phyloP scores from a whole-genome alignment of 768 basidiomycete species.

The Macrolepiota dolichaula region DNA sequence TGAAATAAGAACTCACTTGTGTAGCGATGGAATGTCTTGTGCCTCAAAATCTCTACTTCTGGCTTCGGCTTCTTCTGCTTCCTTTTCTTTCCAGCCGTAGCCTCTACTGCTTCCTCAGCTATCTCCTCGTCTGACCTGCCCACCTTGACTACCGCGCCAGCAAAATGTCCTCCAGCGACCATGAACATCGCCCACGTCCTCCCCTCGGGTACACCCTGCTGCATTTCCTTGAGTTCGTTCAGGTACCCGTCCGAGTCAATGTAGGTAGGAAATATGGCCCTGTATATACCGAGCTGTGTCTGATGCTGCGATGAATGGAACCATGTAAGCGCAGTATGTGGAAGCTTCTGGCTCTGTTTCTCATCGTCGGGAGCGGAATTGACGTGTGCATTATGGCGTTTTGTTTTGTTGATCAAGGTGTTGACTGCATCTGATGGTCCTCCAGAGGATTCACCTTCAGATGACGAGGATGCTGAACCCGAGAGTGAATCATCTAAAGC shows the following conservation, averaged over 20 bases:
- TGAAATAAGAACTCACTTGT: constrained; percentile 65
- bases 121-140: constrained; percentile 48
- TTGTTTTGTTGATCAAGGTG: constrained; percentile 62
- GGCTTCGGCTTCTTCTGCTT: constrained; percentile 66
- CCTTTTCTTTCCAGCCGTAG: constrained; percentile 42
- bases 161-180: constrained; percentile 98
- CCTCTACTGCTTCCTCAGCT: constrained; percentile 33
- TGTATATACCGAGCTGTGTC: constrained; percentile 90
- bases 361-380: constrained; percentile 44
- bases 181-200: constrained; percentile 93
- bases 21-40: constrained; percentile 98
- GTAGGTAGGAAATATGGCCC: constrained; percentile 59
- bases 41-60: constrained; percentile 77
- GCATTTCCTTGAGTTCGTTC: constrained; percentile 62
- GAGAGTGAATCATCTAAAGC: constrained; percentile 87
- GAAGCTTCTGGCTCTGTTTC: constrained; percentile 22
- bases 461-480: constrained; percentile 79
- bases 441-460: constrained; percentile 34
- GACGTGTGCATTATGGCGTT: constrained; percentile 27
- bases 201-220: constrained; percentile 47
- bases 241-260: constrained; percentile 48
- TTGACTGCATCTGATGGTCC: constrained; percentile 66
- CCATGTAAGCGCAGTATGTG: constrained; percentile 78
- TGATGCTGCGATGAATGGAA: constrained; percentile 76
- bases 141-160: constrained; percentile 82